phyloP scores from a whole-genome alignment of 1,139 yeast genomes.

The Candida tunisiensis region DNA sequence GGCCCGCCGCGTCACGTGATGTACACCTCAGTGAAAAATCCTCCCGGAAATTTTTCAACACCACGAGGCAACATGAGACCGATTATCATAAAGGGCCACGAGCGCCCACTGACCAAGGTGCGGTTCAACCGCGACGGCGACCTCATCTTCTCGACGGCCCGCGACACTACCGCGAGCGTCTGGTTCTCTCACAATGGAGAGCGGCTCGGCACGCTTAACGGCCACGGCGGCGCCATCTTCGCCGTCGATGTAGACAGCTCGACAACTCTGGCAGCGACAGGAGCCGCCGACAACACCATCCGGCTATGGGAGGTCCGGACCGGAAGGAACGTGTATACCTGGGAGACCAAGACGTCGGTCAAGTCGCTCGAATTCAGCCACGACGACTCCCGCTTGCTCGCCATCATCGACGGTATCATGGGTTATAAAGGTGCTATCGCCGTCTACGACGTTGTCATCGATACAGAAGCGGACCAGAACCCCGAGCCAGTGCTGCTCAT shows the following conservation, averaged over 20 bases:
- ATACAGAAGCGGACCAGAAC: constrained; percentile 20
- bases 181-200: constrained; percentile 97
- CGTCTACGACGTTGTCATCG: constrained; percentile 42
- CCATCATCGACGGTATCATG: constrained; percentile 87
- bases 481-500: constrained; percentile 45
- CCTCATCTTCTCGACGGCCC: constrained; percentile 78
- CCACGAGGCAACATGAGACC: too few species aligned
- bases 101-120: constrained; percentile 39
- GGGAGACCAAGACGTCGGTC: constrained; percentile 71
- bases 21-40: too few species aligned
- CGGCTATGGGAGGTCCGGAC: constrained; percentile 73
- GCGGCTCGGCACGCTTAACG: constrained; percentile 81
- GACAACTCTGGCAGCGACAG: constrained; percentile 61
- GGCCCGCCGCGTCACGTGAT: too few species aligned
- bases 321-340: constrained; percentile 62
- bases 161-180: constrained; percentile 47
- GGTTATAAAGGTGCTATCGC: constrained; percentile 69
- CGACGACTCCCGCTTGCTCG: constrained; percentile 47
- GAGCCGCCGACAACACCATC: constrained; percentile 78
- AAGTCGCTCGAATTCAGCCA: constrained; percentile 83
- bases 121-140: constrained; percentile 94
- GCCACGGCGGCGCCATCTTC: constrained; percentile 93
- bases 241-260: constrained; percentile 71
- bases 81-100: constrained; percentile 19
- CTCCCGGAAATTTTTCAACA: too few species aligned